phyloP scores from a whole-genome alignment of 2,329 filamentous ascomycete species.

The Fusarium sp. region DNA sequence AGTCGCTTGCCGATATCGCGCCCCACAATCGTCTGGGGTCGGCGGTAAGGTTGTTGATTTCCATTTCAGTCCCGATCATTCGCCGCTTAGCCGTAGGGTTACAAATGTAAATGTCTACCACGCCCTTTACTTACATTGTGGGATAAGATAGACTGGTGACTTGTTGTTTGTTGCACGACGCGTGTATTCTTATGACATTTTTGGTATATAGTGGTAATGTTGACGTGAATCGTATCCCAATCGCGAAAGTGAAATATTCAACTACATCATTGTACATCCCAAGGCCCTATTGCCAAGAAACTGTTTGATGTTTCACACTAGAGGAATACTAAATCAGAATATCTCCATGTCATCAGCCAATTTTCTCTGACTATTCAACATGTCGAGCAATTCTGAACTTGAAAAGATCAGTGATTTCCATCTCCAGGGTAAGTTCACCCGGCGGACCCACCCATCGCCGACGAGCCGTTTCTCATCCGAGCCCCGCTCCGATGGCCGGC shows the following conservation, averaged over 20 bases:
- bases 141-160: neutral
- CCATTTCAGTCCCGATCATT: conserved; percentile 17
- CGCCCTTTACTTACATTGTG: conserved; percentile 21
- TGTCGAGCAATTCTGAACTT: neutral
- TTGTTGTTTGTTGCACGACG: neutral
- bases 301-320: accelerated
- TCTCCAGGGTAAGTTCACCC: conserved; percentile 27
- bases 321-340: neutral
- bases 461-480: conserved; percentile 6
- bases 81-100: conserved; percentile 6
- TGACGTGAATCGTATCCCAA: neutral
- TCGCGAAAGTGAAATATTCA: too few relatives aligned
- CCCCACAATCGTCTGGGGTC: conserved; percentile 27
- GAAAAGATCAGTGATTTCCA: neutral
- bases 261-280: too few relatives aligned
- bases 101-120: neutral
- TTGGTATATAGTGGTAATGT: too few relatives aligned
- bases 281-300: too few relatives aligned
- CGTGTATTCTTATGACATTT: neutral
- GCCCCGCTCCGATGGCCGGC: conserved; percentile 44
- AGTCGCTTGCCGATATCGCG: conserved; percentile 39
- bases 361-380: accelerated
- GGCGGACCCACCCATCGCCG: conserved; percentile 13
- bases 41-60: conserved; percentile 17
- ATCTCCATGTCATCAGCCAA: neutral